phyloP scores from a whole-genome alignment of 768 basidiomycete genomes.

The Cubamyces lactineus region DNA sequence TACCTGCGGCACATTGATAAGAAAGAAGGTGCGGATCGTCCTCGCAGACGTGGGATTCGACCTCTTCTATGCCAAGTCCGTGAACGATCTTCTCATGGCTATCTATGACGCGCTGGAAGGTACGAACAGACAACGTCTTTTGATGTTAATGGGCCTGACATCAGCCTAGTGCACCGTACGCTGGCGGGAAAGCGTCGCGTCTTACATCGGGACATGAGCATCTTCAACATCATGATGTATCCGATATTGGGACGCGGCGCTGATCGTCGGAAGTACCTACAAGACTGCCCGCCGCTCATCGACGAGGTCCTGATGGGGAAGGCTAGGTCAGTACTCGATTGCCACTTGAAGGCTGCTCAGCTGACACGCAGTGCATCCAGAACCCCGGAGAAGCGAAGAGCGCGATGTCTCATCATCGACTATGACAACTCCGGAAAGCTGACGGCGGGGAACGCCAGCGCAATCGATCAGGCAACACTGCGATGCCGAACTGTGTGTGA shows the following conservation, averaged over 20 bases:
- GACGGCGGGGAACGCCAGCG: not conserved
- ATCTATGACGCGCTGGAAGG: constrained; percentile 11
- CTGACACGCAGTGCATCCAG: not conserved
- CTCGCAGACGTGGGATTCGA: not conserved
- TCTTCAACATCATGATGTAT: constrained; percentile 5
- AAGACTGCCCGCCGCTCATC: not conserved
- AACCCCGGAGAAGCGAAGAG: not conserved
- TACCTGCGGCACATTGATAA: not conserved
- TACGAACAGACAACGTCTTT: not conserved
- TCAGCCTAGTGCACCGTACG: not conserved
- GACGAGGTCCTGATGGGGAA: not conserved
- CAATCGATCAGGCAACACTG: not conserved
- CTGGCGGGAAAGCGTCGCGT: not conserved
- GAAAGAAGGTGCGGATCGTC: not conserved
- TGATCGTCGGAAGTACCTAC: not conserved
- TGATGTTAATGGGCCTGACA: not conserved
- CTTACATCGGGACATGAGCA: constrained; percentile 9
- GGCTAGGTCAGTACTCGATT: not conserved
- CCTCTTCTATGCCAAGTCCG: not conserved
- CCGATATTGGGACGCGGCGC: not conserved
- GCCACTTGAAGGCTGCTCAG: not conserved
- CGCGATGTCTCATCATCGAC: not conserved
- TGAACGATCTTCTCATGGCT: constrained; percentile 6
- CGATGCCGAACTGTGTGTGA: not conserved
- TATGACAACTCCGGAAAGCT: not conserved